phyloP scores from a whole-genome alignment of 2,329 filamentous ascomycete genomes.

The Trichoderma endophyticum region DNA sequence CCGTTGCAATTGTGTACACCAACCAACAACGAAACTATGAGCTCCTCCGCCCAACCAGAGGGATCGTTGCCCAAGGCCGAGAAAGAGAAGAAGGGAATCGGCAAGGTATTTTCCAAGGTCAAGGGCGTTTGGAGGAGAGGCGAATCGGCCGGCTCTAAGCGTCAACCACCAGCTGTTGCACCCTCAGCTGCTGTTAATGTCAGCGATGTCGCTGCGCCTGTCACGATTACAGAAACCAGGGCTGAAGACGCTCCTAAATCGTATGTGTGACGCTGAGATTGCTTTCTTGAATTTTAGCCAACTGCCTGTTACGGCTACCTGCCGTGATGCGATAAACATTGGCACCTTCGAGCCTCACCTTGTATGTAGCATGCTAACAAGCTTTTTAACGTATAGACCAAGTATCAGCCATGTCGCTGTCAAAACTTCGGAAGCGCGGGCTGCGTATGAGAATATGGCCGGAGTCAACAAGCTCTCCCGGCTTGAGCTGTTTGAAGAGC shows the following conservation, averaged over 20 bases:
- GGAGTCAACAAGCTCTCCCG: slow-evolving; percentile 44
- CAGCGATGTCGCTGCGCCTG: neutral
- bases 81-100: slow-evolving; percentile 47
- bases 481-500: slow-evolving; percentile 53
- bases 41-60: slow-evolving; percentile 40
- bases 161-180: neutral
- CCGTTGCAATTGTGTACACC: neutral
- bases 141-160: slow-evolving; percentile 33
- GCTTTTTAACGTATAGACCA: neutral
- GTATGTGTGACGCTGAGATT: slow-evolving; percentile 9
- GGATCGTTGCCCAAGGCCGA: slow-evolving; percentile 33
- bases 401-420: neutral
- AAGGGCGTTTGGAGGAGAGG: slow-evolving; percentile 50
- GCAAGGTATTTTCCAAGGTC: slow-evolving; percentile 47
- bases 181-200: neutral
- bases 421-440: slow-evolving; percentile 25
- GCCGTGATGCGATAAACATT: neutral
- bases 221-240: neutral
- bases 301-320: neutral
- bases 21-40: slow-evolving; percentile 35
- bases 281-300: neutral
- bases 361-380: slow-evolving; percentile 1
- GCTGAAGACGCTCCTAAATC: neutral
- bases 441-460: slow-evolving; percentile 30
- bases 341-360: neutral